Percentiles rank a stretch among this genome's conserved stretches.
Evolutionary conservation across 192 early-diverging fungal genomes (phyloP).

Genomic region (Funneliformis mosseae): DNA sequence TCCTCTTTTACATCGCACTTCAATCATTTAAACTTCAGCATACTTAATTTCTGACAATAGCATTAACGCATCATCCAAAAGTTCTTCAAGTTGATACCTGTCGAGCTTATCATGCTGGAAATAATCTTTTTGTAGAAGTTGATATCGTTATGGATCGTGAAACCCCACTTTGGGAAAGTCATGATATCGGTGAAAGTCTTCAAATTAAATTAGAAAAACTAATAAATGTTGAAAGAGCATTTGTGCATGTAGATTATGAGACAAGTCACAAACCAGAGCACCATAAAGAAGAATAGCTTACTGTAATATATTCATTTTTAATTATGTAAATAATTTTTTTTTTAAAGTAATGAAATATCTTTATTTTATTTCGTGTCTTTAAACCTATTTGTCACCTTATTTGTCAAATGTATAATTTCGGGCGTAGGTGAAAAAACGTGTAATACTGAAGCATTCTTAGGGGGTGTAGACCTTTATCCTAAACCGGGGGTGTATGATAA

Average conservation of each 20-base stretch:
- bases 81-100: slow-evolving; percentile 76
- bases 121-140: slow-evolving; percentile 91
- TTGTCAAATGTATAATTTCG: no score
- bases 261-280: slow-evolving; percentile 82
- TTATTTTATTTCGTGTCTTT: no score
- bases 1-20: not conserved
- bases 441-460: no score
- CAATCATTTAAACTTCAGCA: not conserved
- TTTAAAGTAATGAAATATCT: no score
- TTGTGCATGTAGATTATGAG: slow-evolving; percentile 96
- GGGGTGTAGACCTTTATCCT: no score
- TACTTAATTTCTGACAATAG: slow-evolving; percentile 35
- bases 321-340: no score
- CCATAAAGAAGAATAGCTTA: slow-evolving; percentile 39
- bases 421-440: no score
- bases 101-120: slow-evolving; percentile 86
- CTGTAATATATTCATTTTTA: no score
- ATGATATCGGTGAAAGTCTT: slow-evolving; percentile 90
- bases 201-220: slow-evolving; percentile 85
- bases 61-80: slow-evolving; percentile 71
- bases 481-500: no score
- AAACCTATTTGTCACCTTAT: no score
- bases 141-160: slow-evolving; percentile 91
- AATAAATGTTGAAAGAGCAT: slow-evolving; percentile 85
- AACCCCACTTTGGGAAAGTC: slow-evolving; percentile 78